Percentiles rank a stretch among this genome's conserved stretches.
phyloP scores from a whole-genome alignment of 2,329 filamentous ascomycete species.

The Curvularia sp. region DNA sequence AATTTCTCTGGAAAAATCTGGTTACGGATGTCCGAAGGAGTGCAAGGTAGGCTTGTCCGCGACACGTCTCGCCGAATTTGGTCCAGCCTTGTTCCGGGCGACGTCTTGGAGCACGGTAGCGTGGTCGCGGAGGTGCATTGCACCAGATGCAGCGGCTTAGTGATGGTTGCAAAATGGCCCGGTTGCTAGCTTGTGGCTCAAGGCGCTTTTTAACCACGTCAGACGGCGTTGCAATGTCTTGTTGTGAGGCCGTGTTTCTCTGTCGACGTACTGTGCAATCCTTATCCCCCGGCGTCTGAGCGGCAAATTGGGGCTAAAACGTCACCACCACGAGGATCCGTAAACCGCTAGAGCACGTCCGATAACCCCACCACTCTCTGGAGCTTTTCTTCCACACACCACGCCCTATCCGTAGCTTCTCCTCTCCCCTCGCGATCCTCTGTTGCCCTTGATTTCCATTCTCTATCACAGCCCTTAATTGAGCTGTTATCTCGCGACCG shows the following conservation, averaged over 20 bases:
- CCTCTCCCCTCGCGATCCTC: slow-evolving; percentile 24
- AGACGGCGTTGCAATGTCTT: slow-evolving; percentile 23
- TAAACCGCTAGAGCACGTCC: slow-evolving; percentile 37
- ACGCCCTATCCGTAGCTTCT: slow-evolving; percentile 39
- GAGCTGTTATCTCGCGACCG: slow-evolving; percentile 32
- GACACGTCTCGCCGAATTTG: slow-evolving; percentile 35
- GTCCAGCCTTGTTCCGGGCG: slow-evolving; percentile 37
- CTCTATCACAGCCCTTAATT: slow-evolving; percentile 30
- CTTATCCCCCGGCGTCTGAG: slow-evolving; percentile 31
- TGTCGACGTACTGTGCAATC: slow-evolving; percentile 22
- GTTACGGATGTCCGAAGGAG: slow-evolving; percentile 10
- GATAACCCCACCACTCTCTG: slow-evolving; percentile 45
- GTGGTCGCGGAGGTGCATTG: slow-evolving; percentile 46
- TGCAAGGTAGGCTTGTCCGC: slow-evolving; percentile 36
- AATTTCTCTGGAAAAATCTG: slow-evolving; percentile 4
- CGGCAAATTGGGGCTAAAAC: slow-evolving; percentile 33
- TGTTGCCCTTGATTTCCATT: slow-evolving; percentile 15
- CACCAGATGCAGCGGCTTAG: slow-evolving; percentile 42
- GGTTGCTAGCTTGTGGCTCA: slow-evolving; percentile 28
- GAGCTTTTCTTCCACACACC: slow-evolving; percentile 43
- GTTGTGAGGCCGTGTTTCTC: slow-evolving; percentile 16
- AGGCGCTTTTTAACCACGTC: slow-evolving; percentile 29
- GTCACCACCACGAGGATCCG: slow-evolving; percentile 40
- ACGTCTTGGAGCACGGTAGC: slow-evolving; percentile 17
- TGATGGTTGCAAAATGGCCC: slow-evolving; percentile 43